Conservation (phyloP, 768 basidiomycete genomes). For the Suillus spraguei region DNA sequence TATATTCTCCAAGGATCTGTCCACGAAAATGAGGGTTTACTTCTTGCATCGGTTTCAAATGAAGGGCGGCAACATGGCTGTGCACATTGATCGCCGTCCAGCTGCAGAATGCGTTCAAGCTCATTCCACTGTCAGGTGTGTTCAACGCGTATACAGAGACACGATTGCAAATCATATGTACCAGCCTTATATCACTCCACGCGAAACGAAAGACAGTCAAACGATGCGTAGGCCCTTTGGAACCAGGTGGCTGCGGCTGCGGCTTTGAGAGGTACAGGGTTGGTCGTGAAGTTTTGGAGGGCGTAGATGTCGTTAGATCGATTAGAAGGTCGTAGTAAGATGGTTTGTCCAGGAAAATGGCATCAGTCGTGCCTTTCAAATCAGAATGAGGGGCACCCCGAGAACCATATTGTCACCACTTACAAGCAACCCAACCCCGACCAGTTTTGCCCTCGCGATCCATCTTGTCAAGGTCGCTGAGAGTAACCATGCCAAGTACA, state of each 20-base stretch:
- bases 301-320: slow-evolving; percentile 72
- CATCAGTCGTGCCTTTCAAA: slow-evolving; percentile 70
- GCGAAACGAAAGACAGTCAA: slow-evolving; percentile 71
- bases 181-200: slow-evolving; percentile 82
- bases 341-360: slow-evolving; percentile 82
- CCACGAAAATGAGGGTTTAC: slow-evolving; percentile 54
- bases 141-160: slow-evolving; percentile 2
- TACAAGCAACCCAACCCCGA: slow-evolving; percentile 83
- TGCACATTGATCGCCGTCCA: slow-evolving; percentile 41
- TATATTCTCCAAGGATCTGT: slow-evolving; percentile 81
- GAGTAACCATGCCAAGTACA: slow-evolving; percentile 80
- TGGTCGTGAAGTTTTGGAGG: slow-evolving; percentile 62
- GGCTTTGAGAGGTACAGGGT: slow-evolving; percentile 64
- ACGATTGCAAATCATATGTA: slow-evolving; percentile 32
- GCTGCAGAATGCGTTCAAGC: slow-evolving; percentile 66
- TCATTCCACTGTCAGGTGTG: slow-evolving; percentile 67
- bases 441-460: slow-evolving; percentile 57
- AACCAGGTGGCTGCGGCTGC: slow-evolving; percentile 34
- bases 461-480: slow-evolving; percentile 70
- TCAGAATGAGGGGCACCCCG: neutral
- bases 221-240: slow-evolving; percentile 49
- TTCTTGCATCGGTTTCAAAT: slow-evolving; percentile 33
- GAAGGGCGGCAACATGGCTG: slow-evolving; percentile 38
- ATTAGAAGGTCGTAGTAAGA: slow-evolving; percentile 79
- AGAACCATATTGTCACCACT: slow-evolving; percentile 24